These are phyloP conservation scores for Candida pini DNA, from an alignment of 805 yeast species.

Conservation along the genomic window DNA sequence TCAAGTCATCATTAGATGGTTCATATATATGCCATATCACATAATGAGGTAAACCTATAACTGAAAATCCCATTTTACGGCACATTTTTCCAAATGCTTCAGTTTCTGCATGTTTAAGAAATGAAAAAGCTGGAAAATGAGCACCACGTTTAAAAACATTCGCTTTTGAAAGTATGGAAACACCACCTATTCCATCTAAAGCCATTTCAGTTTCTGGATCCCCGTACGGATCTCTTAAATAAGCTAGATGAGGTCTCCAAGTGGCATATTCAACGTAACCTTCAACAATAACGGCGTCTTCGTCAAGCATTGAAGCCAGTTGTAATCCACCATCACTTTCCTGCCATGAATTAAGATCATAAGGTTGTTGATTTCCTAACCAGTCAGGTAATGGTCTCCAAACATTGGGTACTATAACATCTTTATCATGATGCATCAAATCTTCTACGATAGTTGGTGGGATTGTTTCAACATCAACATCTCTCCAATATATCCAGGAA, in stretches of 20 bases:
- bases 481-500: slow-evolving; percentile 91
- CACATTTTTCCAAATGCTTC: slow-evolving; percentile 86
- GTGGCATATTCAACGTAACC: slow-evolving; percentile 87
- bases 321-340: slow-evolving; percentile 75
- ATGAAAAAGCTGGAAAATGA: slow-evolving; percentile 85
- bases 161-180: slow-evolving; percentile 71
- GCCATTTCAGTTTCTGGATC: slow-evolving; percentile 59
- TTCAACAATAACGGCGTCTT: slow-evolving; percentile 83
- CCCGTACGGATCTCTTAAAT: slow-evolving; percentile 58
- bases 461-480: slow-evolving; percentile 74
- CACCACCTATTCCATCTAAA: slow-evolving; percentile 85
- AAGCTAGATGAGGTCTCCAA: slow-evolving; percentile 77
- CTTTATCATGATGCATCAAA: slow-evolving; percentile 63
- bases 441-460: slow-evolving; percentile 72
- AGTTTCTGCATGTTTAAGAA: slow-evolving; percentile 81
- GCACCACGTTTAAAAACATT: slow-evolving; percentile 70
- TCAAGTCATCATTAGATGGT: slow-evolving; percentile 79
- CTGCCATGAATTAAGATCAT: slow-evolving; percentile 95
- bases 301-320: slow-evolving; percentile 57
- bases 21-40: slow-evolving; percentile 89
- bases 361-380: slow-evolving; percentile 87
- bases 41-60: slow-evolving; percentile 87
- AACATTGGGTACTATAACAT: slow-evolving; percentile 80
- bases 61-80: slow-evolving; percentile 68
- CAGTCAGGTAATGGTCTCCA: slow-evolving; percentile 97